Evolutionary conservation across 768 basidiomycete genomes (phyloP).

Genomic region (Phylloporus sp.): DNA sequence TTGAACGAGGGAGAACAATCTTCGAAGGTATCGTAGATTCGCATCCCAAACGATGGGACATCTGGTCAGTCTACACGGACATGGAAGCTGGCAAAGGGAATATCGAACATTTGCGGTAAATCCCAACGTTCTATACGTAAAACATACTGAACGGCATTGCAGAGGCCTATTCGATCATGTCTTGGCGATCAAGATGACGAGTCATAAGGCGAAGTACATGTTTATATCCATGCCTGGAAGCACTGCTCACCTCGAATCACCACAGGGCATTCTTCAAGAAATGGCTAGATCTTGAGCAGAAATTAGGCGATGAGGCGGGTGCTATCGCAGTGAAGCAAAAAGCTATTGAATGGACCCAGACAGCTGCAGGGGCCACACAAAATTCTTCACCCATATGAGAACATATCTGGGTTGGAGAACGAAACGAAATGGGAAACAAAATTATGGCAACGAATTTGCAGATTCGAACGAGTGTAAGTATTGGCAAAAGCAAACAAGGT

Average conservation of each 20-base stretch:
- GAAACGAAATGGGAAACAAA: conserved; percentile 32
- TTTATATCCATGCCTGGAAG: background rate
- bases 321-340: conserved; percentile 77
- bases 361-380: conserved; percentile 35
- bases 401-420: conserved; percentile 34
- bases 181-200: conserved; percentile 82
- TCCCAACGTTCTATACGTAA: background rate
- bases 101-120: conserved; percentile 73
- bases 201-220: conserved; percentile 92
- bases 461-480: conserved; percentile 58
- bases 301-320: conserved; percentile 84
- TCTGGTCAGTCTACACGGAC: conserved; percentile 97
- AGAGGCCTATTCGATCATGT: conserved; percentile 88
- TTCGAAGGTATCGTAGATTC: conserved; percentile 97
- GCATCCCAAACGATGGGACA: conserved; percentile 90
- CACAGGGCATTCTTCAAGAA: conserved; percentile 93
- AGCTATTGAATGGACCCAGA: conserved; percentile 89
- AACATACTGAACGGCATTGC: conserved; percentile 1
- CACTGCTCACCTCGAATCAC: conserved; percentile 13
- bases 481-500: conserved; percentile 31
- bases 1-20: conserved; percentile 91
- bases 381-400: conserved; percentile 27
- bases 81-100: conserved; percentile 84
- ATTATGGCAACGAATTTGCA: conserved; percentile 36
- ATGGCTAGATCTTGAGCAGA: conserved; percentile 86